phyloP scores from a whole-genome alignment of 2,329 filamentous ascomycete genomes.

The Fusarium sp. region DNA sequence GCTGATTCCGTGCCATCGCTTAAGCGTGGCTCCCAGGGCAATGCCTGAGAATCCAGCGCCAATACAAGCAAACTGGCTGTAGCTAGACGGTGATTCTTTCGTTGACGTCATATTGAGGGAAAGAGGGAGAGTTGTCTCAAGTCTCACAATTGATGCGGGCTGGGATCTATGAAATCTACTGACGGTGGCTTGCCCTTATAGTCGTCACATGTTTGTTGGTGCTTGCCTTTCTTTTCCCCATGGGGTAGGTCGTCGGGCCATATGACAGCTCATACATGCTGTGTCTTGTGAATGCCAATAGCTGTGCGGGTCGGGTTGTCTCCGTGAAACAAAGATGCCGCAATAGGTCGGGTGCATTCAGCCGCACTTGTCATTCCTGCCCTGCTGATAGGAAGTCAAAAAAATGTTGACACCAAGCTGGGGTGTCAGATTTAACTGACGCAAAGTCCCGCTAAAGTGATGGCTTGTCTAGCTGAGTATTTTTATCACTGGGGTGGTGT shows the following conservation, averaged over 20 bases:
- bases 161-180: background rate
- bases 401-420: background rate
- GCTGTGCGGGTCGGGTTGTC: background rate
- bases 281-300: background rate
- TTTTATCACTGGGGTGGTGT: accelerated
- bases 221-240: background rate
- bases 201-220: background rate
- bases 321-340: background rate
- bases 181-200: background rate
- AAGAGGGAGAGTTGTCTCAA: background rate
- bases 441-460: accelerated
- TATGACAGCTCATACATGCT: background rate
- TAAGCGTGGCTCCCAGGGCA: background rate
- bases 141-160: background rate
- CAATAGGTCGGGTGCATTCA: background rate
- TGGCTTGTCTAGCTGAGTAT: accelerated
- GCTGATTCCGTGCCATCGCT: background rate
- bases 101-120: background rate
- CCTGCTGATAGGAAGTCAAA: background rate
- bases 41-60: background rate
- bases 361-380: background rate
- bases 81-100: background rate
- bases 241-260: background rate
- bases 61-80: background rate
- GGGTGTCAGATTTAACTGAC: background rate